phyloP scores from a whole-genome alignment of 257 asterid species.

The Paulownia fortunei region DNA sequence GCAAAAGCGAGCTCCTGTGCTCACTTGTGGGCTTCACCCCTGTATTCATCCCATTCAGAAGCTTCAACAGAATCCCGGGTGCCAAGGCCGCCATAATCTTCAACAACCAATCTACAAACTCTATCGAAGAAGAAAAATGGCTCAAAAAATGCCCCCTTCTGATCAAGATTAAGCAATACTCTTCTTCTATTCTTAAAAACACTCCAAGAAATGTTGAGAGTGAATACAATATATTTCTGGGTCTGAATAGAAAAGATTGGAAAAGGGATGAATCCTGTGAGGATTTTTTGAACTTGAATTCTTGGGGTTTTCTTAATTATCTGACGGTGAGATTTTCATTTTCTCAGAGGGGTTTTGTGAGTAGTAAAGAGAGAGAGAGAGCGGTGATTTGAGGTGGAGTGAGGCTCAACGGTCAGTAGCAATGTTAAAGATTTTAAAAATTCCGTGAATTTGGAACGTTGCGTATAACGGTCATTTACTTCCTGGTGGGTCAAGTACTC shows the following conservation, averaged over 20 bases:
- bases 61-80: constrained; percentile 83
- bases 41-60: constrained; percentile 71
- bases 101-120: neutral
- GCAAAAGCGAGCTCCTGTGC: constrained; percentile 80
- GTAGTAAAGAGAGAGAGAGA: constrained; percentile 21
- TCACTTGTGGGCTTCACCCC: constrained; percentile 86
- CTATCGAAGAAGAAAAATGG: neutral
- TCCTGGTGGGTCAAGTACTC: constrained; percentile 23
- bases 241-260: neutral
- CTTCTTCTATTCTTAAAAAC: neutral
- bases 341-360: constrained; percentile 17
- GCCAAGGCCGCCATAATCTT: constrained; percentile 73
- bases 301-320: neutral
- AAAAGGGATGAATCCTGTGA: neutral
- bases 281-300: neutral
- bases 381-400: constrained; percentile 29
- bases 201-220: neutral
- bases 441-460: constrained; percentile 46
- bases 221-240: neutral
- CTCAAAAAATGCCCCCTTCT: neutral
- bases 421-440: constrained; percentile 28
- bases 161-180: neutral
- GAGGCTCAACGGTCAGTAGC: constrained; percentile 46
- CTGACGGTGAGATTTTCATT: neutral
- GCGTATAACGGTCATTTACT: constrained; percentile 45